Conservation (phyloP, 768 basidiomycete genomes). For the Cubamyces lactineus region DNA sequence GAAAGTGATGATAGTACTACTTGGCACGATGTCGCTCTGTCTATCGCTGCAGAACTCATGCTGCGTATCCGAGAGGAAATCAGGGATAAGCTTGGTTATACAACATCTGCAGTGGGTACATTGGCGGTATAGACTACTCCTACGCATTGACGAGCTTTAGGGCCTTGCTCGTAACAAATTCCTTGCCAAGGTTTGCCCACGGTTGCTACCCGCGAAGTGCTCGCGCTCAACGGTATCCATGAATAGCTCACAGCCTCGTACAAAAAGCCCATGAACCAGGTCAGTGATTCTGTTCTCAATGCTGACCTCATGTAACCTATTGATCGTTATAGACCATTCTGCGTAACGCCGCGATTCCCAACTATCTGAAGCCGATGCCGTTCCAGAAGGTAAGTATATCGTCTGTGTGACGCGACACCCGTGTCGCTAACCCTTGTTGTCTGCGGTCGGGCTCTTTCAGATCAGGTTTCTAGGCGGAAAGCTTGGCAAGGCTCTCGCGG, state of each 20-base stretch:
- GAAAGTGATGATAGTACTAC: constrained; percentile 47
- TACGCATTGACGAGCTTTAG: constrained; percentile 39
- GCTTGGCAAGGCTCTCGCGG: constrained; percentile 83
- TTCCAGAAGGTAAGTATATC: constrained; percentile 51
- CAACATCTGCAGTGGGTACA: constrained; percentile 82
- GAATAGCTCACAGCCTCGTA: constrained; percentile 84
- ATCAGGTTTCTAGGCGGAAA: constrained; percentile 97
- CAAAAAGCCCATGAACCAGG: constrained; percentile 89
- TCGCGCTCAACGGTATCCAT: neutral
- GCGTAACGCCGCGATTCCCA: constrained; percentile 79
- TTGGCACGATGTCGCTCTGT: constrained; percentile 94
- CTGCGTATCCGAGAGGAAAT: constrained; percentile 71
- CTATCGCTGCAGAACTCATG: constrained; percentile 89
- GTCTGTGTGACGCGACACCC: neutral
- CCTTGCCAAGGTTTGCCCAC: constrained; percentile 75
- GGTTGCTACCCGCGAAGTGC: constrained; percentile 80
- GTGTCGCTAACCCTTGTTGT: neutral
- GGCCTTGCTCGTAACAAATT: constrained; percentile 94
- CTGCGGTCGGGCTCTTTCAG: constrained; percentile 41
- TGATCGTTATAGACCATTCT: constrained; percentile 67
- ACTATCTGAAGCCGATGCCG: constrained; percentile 80
- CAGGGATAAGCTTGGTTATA: constrained; percentile 76
- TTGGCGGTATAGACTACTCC: neutral
- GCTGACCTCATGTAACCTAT: neutral
- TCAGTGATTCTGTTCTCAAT: constrained; percentile 33